Evolutionary conservation across 768 basidiomycete genomes (phyloP).

Genomic region (Mycena olivaceomarginata): DNA sequence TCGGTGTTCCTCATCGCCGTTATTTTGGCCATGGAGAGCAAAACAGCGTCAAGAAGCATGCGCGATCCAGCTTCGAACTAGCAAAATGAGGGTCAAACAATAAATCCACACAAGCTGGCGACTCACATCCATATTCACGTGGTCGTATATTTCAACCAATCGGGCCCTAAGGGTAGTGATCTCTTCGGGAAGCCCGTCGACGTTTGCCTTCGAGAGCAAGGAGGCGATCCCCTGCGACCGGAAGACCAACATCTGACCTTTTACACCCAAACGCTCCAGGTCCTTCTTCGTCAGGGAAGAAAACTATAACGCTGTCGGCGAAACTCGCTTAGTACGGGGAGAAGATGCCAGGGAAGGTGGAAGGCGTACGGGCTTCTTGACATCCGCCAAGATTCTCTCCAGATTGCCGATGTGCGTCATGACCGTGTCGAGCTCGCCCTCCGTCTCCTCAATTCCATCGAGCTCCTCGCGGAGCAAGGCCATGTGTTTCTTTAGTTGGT

Average conservation of each 20-base stretch:
- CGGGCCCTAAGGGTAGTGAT: background rate
- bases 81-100: background rate
- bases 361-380: background rate
- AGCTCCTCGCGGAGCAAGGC: slow-evolving; percentile 1
- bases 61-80: slow-evolving; percentile 16
- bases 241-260: background rate
- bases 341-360: background rate
- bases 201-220: background rate
- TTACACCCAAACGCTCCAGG: background rate
- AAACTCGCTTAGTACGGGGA: background rate
- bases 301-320: background rate
- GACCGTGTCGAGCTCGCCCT: background rate
- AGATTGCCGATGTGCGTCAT: background rate
- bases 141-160: background rate
- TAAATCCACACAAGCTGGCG: background rate
- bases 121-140: slow-evolving; percentile 1
- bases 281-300: background rate
- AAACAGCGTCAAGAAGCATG: background rate
- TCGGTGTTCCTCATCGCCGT: background rate
- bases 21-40: slow-evolving; percentile 12
- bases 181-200: background rate
- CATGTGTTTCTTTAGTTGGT: background rate
- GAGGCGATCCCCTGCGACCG: background rate
- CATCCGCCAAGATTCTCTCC: background rate
- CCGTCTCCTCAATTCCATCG: background rate